These are phyloP conservation scores for Brassica balearica DNA, from an alignment of 441 rosid species.

Conservation along the genomic window DNA sequence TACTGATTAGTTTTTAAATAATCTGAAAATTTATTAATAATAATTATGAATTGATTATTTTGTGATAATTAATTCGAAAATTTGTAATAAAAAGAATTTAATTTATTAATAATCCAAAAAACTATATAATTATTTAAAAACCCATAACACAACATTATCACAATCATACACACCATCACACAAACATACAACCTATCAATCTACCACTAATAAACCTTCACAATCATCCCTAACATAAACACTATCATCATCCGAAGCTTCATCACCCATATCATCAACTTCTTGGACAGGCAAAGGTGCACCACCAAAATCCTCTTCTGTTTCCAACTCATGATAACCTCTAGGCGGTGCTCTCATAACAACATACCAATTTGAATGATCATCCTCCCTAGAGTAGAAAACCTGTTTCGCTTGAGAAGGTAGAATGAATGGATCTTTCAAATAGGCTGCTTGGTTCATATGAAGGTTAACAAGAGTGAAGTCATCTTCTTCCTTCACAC, in stretches of 20 bases:
- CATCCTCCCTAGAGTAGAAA: not conserved
- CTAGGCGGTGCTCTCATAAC: not conserved
- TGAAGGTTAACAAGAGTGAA: not conserved
- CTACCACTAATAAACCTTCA: not conserved
- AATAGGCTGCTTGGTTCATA: not conserved
- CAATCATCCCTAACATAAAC: not conserved
- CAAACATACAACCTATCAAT: not conserved
- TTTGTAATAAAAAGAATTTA: too few species aligned
- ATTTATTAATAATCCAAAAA: not conserved
- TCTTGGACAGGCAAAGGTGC: not conserved
- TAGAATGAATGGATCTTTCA: not conserved
- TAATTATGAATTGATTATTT: not conserved
- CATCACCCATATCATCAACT: not conserved
- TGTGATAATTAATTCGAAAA: not conserved
- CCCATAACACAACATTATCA: not conserved
- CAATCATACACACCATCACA: not conserved
- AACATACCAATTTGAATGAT: not conserved
- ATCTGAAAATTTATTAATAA: not conserved
- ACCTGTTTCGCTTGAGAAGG: not conserved
- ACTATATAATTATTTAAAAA: too few species aligned
- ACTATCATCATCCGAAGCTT: not conserved
- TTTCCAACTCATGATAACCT: not conserved
- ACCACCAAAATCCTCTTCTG: not conserved
- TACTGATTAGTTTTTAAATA: not conserved
- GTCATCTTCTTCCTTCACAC: not conserved